Evolutionary conservation across 306 rosid species (phyloP).

Genomic region (Cucurbita maxima): DNA sequence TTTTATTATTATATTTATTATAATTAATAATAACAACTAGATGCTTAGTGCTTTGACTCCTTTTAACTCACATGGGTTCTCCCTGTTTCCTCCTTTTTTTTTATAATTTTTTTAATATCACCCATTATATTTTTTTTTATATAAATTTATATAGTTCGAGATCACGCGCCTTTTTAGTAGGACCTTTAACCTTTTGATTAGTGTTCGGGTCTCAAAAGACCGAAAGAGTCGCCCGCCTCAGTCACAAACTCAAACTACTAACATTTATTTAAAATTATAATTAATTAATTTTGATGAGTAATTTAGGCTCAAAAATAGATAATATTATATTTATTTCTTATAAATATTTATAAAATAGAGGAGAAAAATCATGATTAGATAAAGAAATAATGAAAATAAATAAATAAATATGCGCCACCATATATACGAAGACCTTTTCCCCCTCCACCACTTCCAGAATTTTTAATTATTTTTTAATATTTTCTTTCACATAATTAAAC

Average conservation of each 20-base stretch:
- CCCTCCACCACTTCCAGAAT: neutral
- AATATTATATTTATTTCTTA: too few species aligned
- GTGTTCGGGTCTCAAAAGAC: too few species aligned
- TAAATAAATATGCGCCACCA: constrained; percentile 1
- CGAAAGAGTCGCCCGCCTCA: too few species aligned
- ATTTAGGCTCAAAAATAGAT: too few species aligned
- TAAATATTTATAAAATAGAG: neutral
- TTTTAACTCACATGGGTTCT: neutral
- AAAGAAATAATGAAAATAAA: neutral
- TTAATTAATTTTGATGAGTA: too few species aligned
- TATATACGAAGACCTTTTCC: neutral
- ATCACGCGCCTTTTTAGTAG: too few species aligned
- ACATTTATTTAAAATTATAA: too few species aligned
- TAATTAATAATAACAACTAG: neutral
- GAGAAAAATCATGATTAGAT: neutral
- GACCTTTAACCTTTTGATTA: too few species aligned
- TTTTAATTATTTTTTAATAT: neutral
- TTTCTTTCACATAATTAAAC: neutral
- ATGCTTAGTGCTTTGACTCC: constrained; percentile 4
- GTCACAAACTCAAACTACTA: too few species aligned
- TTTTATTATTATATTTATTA: neutral
- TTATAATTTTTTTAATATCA: neutral
- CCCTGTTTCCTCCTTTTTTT: too few species aligned
- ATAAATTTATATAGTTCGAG: too few species aligned
- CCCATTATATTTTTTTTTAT: neutral